phyloP scores from a whole-genome alignment of 2,329 filamentous ascomycete species.

The Blastomyces silverae region DNA sequence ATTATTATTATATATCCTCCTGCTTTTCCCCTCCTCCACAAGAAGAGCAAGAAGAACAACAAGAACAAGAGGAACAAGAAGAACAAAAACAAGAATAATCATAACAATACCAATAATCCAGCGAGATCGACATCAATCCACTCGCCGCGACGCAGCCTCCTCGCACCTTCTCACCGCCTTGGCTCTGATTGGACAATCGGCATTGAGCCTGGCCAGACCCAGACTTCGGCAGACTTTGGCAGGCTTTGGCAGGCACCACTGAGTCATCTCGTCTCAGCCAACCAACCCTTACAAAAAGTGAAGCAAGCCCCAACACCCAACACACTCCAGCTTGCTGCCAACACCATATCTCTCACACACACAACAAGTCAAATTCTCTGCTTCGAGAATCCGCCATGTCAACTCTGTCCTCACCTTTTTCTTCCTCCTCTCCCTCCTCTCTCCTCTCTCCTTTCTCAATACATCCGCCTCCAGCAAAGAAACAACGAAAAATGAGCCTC shows the following conservation, averaged over 20 bases:
- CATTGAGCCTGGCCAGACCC: constrained; percentile 10
- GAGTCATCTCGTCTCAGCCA: background rate
- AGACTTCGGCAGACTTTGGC: background rate
- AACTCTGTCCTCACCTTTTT: background rate
- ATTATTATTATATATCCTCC: too few species aligned
- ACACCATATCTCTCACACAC: background rate
- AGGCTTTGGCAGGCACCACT: background rate
- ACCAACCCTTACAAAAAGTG: background rate
- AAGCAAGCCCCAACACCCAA: background rate
- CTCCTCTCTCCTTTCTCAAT: constrained; percentile 23
- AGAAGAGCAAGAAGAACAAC: too few species aligned
- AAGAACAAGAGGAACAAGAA: too few species aligned
- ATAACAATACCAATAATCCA: too few species aligned
- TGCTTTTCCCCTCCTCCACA: too few species aligned
- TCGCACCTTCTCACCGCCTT: background rate
- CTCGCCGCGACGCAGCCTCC: background rate
- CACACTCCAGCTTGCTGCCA: too few species aligned
- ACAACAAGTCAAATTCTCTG: background rate
- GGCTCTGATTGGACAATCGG: background rate
- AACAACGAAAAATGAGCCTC: constrained; percentile 88
- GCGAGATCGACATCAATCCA: too few species aligned
- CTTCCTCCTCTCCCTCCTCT: background rate
- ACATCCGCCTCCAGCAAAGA: constrained; percentile 33
- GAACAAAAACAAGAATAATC: too few species aligned
- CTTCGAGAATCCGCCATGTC: background rate